Conservation (phyloP, 192 early-diverging fungal species). For the Coemansia sp. region DNA sequence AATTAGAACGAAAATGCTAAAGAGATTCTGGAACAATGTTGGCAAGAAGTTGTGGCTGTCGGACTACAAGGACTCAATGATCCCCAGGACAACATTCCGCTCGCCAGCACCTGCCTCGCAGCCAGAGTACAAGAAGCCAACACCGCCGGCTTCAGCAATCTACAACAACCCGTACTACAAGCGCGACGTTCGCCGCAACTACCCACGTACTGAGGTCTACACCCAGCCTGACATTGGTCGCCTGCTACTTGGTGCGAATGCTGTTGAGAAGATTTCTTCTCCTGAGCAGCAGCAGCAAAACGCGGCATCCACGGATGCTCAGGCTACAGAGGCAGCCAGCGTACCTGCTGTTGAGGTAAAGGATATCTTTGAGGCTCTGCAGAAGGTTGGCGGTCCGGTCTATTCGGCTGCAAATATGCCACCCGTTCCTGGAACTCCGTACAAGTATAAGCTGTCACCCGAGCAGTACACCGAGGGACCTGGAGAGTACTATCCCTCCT, state of each 20-base stretch:
- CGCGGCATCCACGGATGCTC: no score
- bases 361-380: conserved; percentile 54
- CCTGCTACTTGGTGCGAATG: conserved; percentile 46
- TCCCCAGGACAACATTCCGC: conserved; percentile 65
- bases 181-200: conserved; percentile 88
- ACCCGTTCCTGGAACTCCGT: conserved; percentile 53
- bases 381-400: conserved; percentile 49
- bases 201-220: conserved; percentile 82
- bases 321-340: conserved; percentile 4
- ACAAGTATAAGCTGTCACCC: conserved; percentile 52
- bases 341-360: conserved; percentile 28
- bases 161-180: conserved; percentile 87
- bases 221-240: conserved; percentile 73
- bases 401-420: conserved; percentile 56
- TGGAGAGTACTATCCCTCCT: conserved; percentile 52
- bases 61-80: conserved; percentile 65
- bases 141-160: conserved; percentile 62
- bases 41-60: conserved; percentile 48
- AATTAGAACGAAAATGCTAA: conserved; percentile 24
- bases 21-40: conserved; percentile 49
- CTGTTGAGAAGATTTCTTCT: conserved; percentile 14
- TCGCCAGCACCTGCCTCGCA: conserved; percentile 59
- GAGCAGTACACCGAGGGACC: conserved; percentile 40
- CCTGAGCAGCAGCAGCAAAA: neutral
- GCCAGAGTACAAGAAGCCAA: conserved; percentile 56